These are phyloP conservation scores for Pseudogymnoascus sp. DNA, from an alignment of 2,329 filamentous ascomycete genomes.

Conservation along the genomic window DNA sequence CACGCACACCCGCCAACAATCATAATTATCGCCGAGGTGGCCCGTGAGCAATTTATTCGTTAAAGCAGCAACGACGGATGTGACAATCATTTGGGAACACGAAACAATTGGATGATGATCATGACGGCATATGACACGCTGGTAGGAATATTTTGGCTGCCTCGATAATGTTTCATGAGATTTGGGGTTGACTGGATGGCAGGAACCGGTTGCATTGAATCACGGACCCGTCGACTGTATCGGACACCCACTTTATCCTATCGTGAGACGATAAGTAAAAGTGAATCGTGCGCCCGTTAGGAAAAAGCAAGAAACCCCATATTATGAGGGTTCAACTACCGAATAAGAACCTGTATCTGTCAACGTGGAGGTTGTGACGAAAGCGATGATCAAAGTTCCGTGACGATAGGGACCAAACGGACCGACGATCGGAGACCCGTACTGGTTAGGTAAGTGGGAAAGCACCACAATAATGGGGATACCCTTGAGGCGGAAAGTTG, in stretches of 20 bases:
- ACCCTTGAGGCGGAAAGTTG: not conserved
- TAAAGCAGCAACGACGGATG: constrained; percentile 4
- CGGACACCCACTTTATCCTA: constrained; percentile 1
- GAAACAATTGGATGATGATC: not conserved
- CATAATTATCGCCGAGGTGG: constrained; percentile 8
- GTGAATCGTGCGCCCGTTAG: not conserved
- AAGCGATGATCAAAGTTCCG: not conserved
- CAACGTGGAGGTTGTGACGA: constrained; percentile 4
- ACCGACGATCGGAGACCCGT: constrained; percentile 4
- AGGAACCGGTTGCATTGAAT: not conserved
- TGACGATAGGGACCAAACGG: constrained; percentile 2
- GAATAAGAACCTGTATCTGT: constrained; percentile 2
- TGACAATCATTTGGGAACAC: constrained; percentile 5
- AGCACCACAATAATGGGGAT: constrained; percentile 5
- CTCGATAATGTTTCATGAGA: constrained; percentile 5
- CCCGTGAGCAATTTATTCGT: not conserved
- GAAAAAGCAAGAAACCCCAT: constrained; percentile 3
- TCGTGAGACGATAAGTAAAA: constrained; percentile 2
- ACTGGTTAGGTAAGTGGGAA: not conserved
- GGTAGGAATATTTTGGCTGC: not conserved
- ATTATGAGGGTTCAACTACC: constrained; percentile 4
- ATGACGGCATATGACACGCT: constrained; percentile 6
- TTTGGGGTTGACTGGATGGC: not conserved
- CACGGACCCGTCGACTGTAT: not conserved
- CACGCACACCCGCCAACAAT: not conserved